Conservation (phyloP, 441 rosid species). For the Populus hybrid region DNA sequence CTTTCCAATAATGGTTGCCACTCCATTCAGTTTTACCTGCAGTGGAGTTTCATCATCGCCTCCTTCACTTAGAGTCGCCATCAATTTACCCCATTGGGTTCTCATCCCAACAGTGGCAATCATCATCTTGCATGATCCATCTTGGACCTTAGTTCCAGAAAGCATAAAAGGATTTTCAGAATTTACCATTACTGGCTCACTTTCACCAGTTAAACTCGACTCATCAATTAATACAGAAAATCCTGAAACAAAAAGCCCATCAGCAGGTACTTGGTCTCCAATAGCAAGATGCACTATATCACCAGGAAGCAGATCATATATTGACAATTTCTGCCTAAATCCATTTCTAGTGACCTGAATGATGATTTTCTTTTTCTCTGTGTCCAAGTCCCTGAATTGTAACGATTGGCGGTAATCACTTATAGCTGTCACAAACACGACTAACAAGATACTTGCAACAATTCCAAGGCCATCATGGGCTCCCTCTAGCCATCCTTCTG, state of each 20-base stretch:
- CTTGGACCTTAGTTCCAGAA: constrained; percentile 45
- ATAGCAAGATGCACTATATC: constrained; percentile 47
- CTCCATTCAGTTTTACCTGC: constrained; percentile 45
- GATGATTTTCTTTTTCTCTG: constrained; percentile 35
- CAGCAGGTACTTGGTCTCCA: constrained; percentile 62
- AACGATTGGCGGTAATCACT: constrained; percentile 41
- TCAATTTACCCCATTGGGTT: constrained; percentile 54
- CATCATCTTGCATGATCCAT: constrained; percentile 46
- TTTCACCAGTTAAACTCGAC: constrained; percentile 55
- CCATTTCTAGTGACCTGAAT: constrained; percentile 45
- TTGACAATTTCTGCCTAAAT: constrained; percentile 31
- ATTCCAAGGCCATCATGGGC: constrained; percentile 58
- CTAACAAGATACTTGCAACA: constrained; percentile 41
- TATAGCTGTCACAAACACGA: constrained; percentile 37
- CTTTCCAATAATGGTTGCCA: constrained; percentile 46
- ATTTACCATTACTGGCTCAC: constrained; percentile 31
- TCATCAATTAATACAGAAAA: constrained; percentile 45
- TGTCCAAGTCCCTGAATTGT: constrained; percentile 38
- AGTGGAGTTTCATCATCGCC: constrained; percentile 50
- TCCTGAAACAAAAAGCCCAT: constrained; percentile 52
- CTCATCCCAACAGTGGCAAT: constrained; percentile 51
- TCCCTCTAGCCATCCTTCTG: constrained; percentile 42
- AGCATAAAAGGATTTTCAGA: constrained; percentile 37
- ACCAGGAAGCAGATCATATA: constrained; percentile 46
- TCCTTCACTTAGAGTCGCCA: constrained; percentile 41